These are phyloP conservation scores for Fusarium cicatricum DNA, from an alignment of 2,329 filamentous ascomycete species.

Conservation along the genomic window DNA sequence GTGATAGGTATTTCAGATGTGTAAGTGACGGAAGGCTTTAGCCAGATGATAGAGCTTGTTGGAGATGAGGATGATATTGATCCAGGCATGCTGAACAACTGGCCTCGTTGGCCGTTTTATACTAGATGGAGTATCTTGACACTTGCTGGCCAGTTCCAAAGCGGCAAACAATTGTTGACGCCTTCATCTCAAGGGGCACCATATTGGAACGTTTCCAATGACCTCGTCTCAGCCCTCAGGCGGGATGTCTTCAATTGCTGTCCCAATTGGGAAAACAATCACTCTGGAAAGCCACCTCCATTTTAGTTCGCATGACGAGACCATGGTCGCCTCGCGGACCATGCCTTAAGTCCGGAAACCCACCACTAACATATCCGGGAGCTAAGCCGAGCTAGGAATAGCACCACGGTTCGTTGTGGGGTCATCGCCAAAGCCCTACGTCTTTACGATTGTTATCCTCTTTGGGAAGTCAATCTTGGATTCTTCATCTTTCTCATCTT, in stretches of 20 bases:
- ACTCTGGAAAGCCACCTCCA: not conserved
- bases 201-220: too few relatives aligned
- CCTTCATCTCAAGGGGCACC: too few relatives aligned
- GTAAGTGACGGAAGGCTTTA: not conserved
- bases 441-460: conserved; percentile 17
- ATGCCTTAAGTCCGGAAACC: not conserved
- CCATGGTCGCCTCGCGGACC: not conserved
- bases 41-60: not conserved
- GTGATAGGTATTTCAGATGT: not conserved
- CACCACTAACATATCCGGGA: too few relatives aligned
- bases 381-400: conserved; percentile 38
- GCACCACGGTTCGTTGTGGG: conserved; percentile 19
- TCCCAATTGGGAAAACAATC: not conserved
- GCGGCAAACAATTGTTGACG: too few relatives aligned
- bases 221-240: too few relatives aligned
- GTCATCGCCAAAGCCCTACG: not conserved
- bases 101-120: too few relatives aligned
- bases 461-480: conserved; percentile 12
- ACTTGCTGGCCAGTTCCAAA: too few relatives aligned
- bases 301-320: too few relatives aligned
- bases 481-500: not conserved
- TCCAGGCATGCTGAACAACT: too few relatives aligned
- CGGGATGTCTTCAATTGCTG: not conserved
- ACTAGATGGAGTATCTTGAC: too few relatives aligned
- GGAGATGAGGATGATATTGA: too few relatives aligned